Evolutionary conservation across 2,329 filamentous ascomycete genomes (phyloP).

Genomic region (Aspergillus piperis): DNA sequence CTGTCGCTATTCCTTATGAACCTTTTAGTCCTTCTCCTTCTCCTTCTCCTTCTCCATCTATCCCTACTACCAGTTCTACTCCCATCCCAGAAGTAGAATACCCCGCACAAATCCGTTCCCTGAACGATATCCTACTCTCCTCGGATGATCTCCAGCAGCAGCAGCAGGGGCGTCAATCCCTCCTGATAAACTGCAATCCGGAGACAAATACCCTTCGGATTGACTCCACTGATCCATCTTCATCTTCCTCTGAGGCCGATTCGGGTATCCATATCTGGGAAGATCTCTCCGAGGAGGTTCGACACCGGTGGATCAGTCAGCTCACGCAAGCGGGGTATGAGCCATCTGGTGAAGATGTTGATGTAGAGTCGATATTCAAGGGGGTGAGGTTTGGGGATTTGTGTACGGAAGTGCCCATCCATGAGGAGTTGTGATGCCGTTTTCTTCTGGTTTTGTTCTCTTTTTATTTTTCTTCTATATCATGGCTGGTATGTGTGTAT

Average conservation of each 20-base stretch:
- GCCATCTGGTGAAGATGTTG: constrained; percentile 28
- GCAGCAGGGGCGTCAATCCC: not conserved
- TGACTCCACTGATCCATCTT: not conserved
- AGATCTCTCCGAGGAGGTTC: constrained; percentile 60
- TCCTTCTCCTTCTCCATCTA: constrained; percentile 13
- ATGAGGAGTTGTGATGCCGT: not conserved
- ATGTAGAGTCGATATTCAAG: constrained; percentile 59
- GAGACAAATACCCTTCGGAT: constrained; percentile 1
- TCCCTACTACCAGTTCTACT: no score
- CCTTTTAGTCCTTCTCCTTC: constrained; percentile 20
- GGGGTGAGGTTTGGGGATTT: constrained; percentile 73
- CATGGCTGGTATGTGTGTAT: constrained; percentile 3
- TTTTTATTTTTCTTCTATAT: not conserved
- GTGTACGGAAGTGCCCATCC: not conserved
- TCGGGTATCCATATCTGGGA: constrained; percentile 7
- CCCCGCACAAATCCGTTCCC: no score
- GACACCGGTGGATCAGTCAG: constrained; percentile 67
- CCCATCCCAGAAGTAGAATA: no score
- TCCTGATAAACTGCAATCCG: constrained; percentile 8
- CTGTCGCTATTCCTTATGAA: constrained; percentile 39
- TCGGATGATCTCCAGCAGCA: not conserved
- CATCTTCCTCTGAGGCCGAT: not conserved
- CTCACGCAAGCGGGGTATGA: constrained; percentile 72
- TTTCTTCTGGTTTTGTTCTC: no score
- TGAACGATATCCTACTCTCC: not conserved